Base-by-base conservation (phyloP, 139 green algal genomes). In the Coccomyxa sp. region DNA sequence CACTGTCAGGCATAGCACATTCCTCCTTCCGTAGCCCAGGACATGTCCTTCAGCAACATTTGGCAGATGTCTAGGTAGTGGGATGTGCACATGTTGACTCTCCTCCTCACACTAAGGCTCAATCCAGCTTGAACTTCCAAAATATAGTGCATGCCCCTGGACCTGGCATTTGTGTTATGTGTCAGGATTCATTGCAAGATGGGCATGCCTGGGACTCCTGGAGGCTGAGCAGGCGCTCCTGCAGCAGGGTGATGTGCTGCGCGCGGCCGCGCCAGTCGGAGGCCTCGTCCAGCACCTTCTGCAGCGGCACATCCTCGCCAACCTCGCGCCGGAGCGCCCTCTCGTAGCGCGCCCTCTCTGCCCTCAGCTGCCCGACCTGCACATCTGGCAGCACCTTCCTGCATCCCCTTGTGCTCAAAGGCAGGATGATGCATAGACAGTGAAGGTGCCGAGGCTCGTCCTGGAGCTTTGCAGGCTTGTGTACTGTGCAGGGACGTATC, bases 181-280 rank as follows among this genome's bases (percentile, higher is more conserved):
- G 44, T 27, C 44, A 58, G 44, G 44, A 58, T 10, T 58, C 10
- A 27, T 58, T 58, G 10, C 12, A 10, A 58, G 44, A 27, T 27
- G 12, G 10, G 44, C 44, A 58, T 14, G 44, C 44, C 12, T 58
- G 44, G 44, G 44, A 27, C 14, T 58, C 44, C 10, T 58, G 44
- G 12, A 58, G 44, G 44, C 44, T 58, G 44, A 58, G 44, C 10
- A 92, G 75, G 74, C 88, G 87, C 71, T 90, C 83, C 73, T 82
- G 83, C n/a, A 94, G 81, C 35, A 86, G 74, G 5, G 86, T 85
- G 58, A 94, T 82, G 82, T 91, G 85, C 82, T 94, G 88, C 9
- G 84, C 69, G 10, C 88, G 82, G 34, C 88, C 90, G 87, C 88
- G 80, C 82, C 85, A 89, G 76, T 87, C 86, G 31, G 71, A 82